Percentiles rank a stretch among this genome's conserved stretches.
These are phyloP conservation scores for Annulohypoxylon truncatum DNA, from an alignment of 2,329 filamentous ascomycete genomes.

Conservation along the genomic window DNA sequence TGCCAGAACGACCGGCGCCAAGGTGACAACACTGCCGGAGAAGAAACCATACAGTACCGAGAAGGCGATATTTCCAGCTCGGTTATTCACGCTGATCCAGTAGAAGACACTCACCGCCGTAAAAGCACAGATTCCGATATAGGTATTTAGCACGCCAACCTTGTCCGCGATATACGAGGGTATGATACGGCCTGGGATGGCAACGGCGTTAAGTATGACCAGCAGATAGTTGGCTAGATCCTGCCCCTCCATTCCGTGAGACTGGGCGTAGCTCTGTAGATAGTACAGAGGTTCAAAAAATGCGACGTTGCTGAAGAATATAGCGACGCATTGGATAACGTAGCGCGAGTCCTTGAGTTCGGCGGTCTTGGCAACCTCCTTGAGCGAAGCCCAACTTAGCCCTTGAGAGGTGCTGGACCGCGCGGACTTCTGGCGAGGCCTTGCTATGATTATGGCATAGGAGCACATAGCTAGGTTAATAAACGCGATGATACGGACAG, in stretches of 20 bases:
- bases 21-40: constrained; percentile 5
- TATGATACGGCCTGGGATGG: constrained; percentile 5
- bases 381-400: background rate
- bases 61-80: constrained; percentile 8
- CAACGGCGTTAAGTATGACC: constrained; percentile 3
- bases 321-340: background rate
- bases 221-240: constrained; percentile 6
- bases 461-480: constrained; percentile 2
- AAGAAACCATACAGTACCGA: constrained; percentile 11
- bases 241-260: constrained; percentile 3
- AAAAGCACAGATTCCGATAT: constrained; percentile 10
- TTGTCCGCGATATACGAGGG: constrained; percentile 2
- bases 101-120: constrained; percentile 6
- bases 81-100: constrained; percentile 10
- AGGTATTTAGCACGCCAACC: constrained; percentile 7
- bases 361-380: background rate
- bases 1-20: constrained; percentile 4
- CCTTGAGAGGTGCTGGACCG: background rate
- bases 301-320: constrained; percentile 6
- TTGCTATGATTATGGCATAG: background rate
- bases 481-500: constrained; percentile 2
- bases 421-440: background rate
- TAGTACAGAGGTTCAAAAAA: constrained; percentile 10
- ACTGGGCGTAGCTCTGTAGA: constrained; percentile 1
- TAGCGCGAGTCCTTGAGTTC: constrained; percentile 2